Evolutionary conservation across 805 yeast genomes (phyloP).

Genomic region (Myxozyma geophila): DNA sequence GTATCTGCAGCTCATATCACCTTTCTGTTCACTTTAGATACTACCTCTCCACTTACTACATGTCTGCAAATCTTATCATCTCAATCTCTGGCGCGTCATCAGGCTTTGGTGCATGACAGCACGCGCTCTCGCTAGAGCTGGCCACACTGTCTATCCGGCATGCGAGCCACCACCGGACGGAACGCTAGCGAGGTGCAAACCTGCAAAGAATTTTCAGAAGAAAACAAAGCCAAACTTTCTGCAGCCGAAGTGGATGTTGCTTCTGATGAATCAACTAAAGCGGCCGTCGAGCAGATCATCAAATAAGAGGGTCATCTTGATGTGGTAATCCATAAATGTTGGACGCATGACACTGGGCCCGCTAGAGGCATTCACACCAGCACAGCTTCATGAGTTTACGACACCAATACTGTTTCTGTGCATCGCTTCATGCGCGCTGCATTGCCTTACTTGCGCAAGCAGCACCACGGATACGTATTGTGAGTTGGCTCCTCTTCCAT

Average conservation of each 20-base stretch:
- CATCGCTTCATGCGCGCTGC: conserved; percentile 17
- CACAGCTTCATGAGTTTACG: conserved; percentile 15
- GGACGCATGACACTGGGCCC: conserved; percentile 20
- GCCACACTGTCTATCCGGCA: conserved; percentile 17
- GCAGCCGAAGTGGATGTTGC: conserved; percentile 17
- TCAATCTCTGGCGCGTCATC: conserved; percentile 18
- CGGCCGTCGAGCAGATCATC: conserved; percentile 8
- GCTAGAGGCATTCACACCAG: conserved; percentile 13
- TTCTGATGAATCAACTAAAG: conserved; percentile 9
- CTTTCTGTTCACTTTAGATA: neutral
- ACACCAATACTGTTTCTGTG: conserved; percentile 14
- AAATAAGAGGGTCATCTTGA: conserved; percentile 14
- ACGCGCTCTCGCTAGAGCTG: conserved; percentile 15
- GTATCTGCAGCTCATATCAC: neutral
- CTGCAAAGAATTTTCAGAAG: conserved; percentile 7
- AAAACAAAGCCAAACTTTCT: conserved; percentile 5
- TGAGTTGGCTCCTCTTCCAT: conserved; percentile 20
- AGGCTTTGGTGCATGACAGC: conserved; percentile 20
- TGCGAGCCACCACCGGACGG: conserved; percentile 13
- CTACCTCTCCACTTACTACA: neutral
- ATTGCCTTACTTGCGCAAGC: conserved; percentile 11
- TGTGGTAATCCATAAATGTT: conserved; percentile 16
- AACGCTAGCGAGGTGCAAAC: conserved; percentile 4
- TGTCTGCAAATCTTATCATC: conserved; percentile 10
- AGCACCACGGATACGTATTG: conserved; percentile 8